Percentiles rank a stretch among this genome's conserved stretches.
Conservation (phyloP, 2,329 filamentous ascomycete genomes). For the Nemania sp. region DNA sequence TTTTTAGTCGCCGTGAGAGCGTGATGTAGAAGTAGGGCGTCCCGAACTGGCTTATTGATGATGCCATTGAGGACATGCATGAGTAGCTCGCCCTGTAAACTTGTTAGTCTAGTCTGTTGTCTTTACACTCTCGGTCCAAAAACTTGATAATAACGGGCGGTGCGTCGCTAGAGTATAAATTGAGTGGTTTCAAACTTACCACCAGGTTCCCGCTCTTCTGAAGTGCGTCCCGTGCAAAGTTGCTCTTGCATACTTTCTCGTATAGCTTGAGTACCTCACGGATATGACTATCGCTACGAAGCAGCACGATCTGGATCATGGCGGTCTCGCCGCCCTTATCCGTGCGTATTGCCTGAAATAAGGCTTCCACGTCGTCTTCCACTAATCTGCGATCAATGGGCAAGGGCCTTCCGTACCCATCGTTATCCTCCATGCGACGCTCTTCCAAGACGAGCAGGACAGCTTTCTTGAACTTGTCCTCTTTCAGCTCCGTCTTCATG, state of each 20-base stretch:
- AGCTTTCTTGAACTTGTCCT: slow-evolving; percentile 93
- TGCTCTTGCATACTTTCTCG: slow-evolving; percentile 71
- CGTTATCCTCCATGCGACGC: slow-evolving; percentile 78
- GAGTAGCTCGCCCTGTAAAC: slow-evolving; percentile 80
- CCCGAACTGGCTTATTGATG: slow-evolving; percentile 92
- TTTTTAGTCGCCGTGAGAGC: slow-evolving; percentile 76
- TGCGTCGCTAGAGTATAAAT: not conserved
- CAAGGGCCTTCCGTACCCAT: slow-evolving; percentile 63
- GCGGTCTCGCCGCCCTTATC: slow-evolving; percentile 83
- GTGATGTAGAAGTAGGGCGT: slow-evolving; percentile 88
- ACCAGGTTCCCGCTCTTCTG: slow-evolving; percentile 90
- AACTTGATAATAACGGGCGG: not conserved
- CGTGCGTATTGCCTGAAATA: slow-evolving; percentile 70
- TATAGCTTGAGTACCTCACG: slow-evolving; percentile 79
- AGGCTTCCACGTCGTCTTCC: slow-evolving; percentile 71
- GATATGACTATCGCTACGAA: slow-evolving; percentile 80
- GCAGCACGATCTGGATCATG: slow-evolving; percentile 84
- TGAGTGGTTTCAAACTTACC: slow-evolving; percentile 57
- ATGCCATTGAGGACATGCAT: slow-evolving; percentile 95
- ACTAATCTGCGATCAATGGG: slow-evolving; percentile 64
- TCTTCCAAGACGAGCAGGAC: slow-evolving; percentile 84
- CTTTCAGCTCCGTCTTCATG: slow-evolving; percentile 90
- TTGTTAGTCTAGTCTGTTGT: not conserved
- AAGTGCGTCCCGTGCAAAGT: slow-evolving; percentile 87
- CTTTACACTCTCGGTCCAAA: not conserved